Evolutionary conservation across 768 basidiomycete genomes (phyloP).

Genomic region (Auricularia cornea): DNA sequence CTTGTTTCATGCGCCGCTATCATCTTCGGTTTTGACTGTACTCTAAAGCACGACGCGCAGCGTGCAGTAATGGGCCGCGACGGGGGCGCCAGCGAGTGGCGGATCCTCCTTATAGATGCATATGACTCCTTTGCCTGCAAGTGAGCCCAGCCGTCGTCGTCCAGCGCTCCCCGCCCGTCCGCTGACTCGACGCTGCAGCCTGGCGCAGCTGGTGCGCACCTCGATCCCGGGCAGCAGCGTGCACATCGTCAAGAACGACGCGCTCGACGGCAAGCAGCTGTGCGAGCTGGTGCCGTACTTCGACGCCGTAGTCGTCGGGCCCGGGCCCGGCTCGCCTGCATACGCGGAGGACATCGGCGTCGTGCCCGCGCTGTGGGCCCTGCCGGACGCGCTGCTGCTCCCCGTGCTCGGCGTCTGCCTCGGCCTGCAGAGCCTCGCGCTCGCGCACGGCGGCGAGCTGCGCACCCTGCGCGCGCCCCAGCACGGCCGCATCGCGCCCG

Average conservation of each 20-base stretch:
- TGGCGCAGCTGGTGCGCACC: slow-evolving; percentile 60
- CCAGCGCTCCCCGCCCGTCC: background rate
- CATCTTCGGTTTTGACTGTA: too few species aligned
- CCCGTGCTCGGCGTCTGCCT: slow-evolving; percentile 82
- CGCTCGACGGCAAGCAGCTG: slow-evolving; percentile 42
- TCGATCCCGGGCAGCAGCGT: slow-evolving; percentile 55
- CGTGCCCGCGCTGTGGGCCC: slow-evolving; percentile 61
- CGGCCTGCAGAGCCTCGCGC: slow-evolving; percentile 67
- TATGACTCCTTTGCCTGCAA: slow-evolving; percentile 89
- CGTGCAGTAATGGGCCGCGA: background rate
- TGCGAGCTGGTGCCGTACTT: slow-evolving; percentile 49
- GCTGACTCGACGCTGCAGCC: slow-evolving; percentile 31
- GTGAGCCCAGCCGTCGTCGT: slow-evolving; percentile 33
- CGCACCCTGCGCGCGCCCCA: slow-evolving; percentile 59
- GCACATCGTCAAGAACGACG: slow-evolving; percentile 68
- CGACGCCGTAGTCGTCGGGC: slow-evolving; percentile 64
- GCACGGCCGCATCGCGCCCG: slow-evolving; percentile 63
- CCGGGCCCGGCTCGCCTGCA: slow-evolving; percentile 73
- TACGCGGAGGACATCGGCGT: slow-evolving; percentile 56
- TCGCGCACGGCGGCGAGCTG: slow-evolving; percentile 56
- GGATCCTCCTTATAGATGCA: slow-evolving; percentile 64
- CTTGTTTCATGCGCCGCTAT: too few species aligned
- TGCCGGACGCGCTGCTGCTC: slow-evolving; percentile 40
- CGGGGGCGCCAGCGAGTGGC: background rate
- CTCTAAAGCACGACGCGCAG: too few species aligned